These are phyloP conservation scores for Heterobasidion occidentale DNA, from an alignment of 1,284 basidiomycete genomes.

Conservation along the genomic window DNA sequence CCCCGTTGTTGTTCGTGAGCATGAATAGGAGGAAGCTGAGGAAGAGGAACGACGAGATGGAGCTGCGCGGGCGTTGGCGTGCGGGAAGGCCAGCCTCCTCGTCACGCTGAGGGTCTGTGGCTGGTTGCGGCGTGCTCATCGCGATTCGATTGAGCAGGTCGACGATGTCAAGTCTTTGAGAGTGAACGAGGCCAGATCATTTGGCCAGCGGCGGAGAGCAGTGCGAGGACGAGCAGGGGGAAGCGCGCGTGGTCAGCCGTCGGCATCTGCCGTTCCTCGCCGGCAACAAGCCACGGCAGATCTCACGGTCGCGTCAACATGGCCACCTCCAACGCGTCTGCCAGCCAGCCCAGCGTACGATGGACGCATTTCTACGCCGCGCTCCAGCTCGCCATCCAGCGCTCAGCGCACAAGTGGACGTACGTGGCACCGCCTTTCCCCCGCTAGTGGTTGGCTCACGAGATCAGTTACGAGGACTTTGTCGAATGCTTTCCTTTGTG, in stretches of 20 bases:
- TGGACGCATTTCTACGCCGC: constrained; percentile 73
- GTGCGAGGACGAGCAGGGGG: no score
- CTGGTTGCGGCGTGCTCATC: neutral
- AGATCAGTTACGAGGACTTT: constrained; percentile 63
- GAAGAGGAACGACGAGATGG: constrained; percentile 67
- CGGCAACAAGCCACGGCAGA: no score
- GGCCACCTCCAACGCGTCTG: constrained; percentile 11
- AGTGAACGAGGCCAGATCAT: no score
- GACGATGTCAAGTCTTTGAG: neutral
- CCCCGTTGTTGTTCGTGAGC: constrained; percentile 58
- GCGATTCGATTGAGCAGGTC: neutral
- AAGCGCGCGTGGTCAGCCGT: no score
- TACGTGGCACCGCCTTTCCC: constrained; percentile 28
- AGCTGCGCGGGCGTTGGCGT: constrained; percentile 37
- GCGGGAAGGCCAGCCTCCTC: neutral
- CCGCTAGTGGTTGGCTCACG: neutral
- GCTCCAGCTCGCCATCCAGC: constrained; percentile 64
- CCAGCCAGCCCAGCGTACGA: constrained; percentile 45
- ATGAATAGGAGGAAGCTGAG: constrained; percentile 67
- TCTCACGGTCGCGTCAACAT: no score
- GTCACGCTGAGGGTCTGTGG: neutral
- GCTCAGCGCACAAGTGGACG: constrained; percentile 78
- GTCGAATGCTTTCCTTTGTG: constrained; percentile 68
- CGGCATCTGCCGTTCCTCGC: no score
- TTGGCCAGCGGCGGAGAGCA: no score